Base-by-base conservation (phyloP, 2,329 filamentous ascomycete species). In the Pseudophaeomoniella oleicola region DNA sequence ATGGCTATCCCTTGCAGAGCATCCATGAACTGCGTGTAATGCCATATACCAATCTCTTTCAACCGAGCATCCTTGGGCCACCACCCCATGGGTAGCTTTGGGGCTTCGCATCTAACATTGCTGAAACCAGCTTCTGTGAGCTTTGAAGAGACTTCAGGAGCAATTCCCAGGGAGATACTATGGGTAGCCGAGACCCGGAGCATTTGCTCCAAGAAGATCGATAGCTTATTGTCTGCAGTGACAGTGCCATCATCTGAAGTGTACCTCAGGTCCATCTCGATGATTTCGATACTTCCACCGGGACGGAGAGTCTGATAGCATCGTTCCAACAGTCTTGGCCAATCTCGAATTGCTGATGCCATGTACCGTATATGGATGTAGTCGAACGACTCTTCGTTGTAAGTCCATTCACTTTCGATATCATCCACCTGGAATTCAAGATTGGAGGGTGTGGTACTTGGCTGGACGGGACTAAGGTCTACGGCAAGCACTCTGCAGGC, bases 51-150 rank as follows among this genome's bases (percentile, higher is more conserved):
- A 2, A 71, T 47, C 34, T 71, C 62, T 47, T 72, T 75, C 35
- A 66, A 58, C 17, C 62, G 60, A 4, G 57, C 56, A 30, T 71
- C 63, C 32, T 62, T 64, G 0, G 69, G 63, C 69, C 71, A 75
- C 6, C 56, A 49, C 44, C 66, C 69, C 19, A 58, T 58, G 1
- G 70, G 69, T 54, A 69, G 64, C 48, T 57, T 40, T 4, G 14
- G 15, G 10, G 34, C 35, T 2, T 59, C 52, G 46, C 71, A 63
- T 0, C 52, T 52, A 0, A 76, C 62, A 37, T 72, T 61, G 32
- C 59, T 53, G 42, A 75, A 75, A 1, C 72, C 72, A 0, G 63
- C 67, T 10, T 66, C 64, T 3, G 54, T 51, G 44, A 75, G 57
- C 37, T 62, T 58, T 30, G 56, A 49, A 41, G 58, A 55, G 22